These are phyloP conservation scores for Panicum virgatum DNA, from an alignment of 202 grass and related monocot genomes.

Conservation along the genomic window DNA sequence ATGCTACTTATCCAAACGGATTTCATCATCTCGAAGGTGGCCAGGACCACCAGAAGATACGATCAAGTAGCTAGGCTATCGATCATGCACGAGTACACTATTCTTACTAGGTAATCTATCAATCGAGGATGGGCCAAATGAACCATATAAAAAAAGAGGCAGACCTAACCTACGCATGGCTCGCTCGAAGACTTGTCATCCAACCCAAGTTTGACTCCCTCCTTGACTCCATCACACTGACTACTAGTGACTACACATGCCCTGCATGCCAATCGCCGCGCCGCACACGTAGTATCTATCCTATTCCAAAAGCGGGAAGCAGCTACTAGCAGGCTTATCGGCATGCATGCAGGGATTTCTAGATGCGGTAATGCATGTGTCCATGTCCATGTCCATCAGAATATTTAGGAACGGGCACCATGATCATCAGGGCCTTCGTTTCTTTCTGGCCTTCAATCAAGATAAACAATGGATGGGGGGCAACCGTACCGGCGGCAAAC, in stretches of 20 bases:
- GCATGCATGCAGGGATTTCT: neutral
- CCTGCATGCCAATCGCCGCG: neutral
- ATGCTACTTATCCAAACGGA: neutral
- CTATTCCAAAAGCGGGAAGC: neutral
- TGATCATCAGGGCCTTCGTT: neutral
- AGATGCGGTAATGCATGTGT: neutral
- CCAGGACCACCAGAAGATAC: neutral
- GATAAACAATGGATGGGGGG: neutral
- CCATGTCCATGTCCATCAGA: constrained; percentile 22
- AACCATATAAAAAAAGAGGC: neutral
- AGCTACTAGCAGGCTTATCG: neutral
- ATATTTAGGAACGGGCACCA: constrained; percentile 10
- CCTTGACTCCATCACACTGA: neutral
- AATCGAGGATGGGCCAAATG: neutral
- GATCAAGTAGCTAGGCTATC: neutral
- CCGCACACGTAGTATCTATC: neutral
- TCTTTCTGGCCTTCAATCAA: neutral
- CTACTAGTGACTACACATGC: neutral
- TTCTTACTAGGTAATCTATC: neutral
- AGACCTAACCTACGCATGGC: neutral
- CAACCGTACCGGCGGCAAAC: too few relatives aligned
- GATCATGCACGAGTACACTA: neutral
- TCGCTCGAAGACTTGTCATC: neutral
- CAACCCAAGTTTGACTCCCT: neutral
- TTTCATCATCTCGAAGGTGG: neutral